Evolutionary conservation across 192 early-diverging fungal genomes (phyloP).

Genomic region (Jimgerdemannia lactiflua): DNA sequence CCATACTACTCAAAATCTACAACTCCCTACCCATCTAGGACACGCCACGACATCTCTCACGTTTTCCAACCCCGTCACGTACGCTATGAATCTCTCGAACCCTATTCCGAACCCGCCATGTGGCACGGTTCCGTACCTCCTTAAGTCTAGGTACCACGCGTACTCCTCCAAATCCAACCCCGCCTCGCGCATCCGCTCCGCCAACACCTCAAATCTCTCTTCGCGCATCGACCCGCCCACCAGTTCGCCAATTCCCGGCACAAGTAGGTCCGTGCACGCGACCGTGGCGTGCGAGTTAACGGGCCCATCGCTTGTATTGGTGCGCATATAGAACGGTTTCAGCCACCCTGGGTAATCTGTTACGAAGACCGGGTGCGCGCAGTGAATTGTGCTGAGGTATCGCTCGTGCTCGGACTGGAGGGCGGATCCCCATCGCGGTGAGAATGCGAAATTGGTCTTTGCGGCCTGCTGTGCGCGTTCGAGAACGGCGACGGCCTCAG

Average conservation of each 20-base stretch:
- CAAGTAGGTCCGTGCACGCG: conserved; percentile 78
- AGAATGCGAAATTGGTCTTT: conserved; percentile 52
- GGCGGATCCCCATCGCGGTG: conserved; percentile 66
- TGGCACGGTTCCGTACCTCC: conserved; percentile 78
- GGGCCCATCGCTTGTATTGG: conserved; percentile 20
- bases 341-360: conserved; percentile 78
- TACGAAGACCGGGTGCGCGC: conserved; percentile 80
- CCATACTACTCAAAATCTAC: conserved; percentile 44
- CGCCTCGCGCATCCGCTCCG: conserved; percentile 44
- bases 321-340: conserved; percentile 92
- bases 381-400: conserved; percentile 66
- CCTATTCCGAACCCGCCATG: conserved; percentile 93
- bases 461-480: conserved; percentile 39
- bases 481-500: conserved; percentile 72
- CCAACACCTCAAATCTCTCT: conserved; percentile 54
- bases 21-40: conserved; percentile 47
- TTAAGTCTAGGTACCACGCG: conserved; percentile 84
- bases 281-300: conserved; percentile 59
- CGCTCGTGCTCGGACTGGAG: conserved; percentile 88
- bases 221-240: conserved; percentile 85
- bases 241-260: conserved; percentile 83
- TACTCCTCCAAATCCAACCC: conserved; percentile 63
- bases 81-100: conserved; percentile 78
- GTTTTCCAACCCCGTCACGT: conserved; percentile 77
- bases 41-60: conserved; percentile 68